Base-by-base conservation (phyloP, 2,329 filamentous ascomycete species). In the Pseudocercospora fuligena region DNA sequence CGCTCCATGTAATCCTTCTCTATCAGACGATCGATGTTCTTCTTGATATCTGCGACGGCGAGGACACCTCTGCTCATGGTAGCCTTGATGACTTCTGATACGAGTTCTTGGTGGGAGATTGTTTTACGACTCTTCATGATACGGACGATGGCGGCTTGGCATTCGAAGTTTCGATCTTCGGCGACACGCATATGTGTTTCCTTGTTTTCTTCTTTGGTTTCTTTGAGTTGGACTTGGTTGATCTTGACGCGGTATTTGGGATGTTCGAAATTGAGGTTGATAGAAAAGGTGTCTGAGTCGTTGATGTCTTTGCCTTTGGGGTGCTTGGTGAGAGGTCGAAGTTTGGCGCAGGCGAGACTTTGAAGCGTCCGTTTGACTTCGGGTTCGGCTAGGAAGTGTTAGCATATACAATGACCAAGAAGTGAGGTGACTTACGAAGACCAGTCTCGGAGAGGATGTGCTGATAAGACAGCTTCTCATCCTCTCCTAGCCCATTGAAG, bases 181-280 rank as follows among this genome's bases (percentile, higher is more conserved):
- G 90, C 90, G 4, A 99, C 92, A 51, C 93, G 88, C 79, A 97
- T 91, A 79, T 98, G 93, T 1, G 94, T 98, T 73, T 91, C 92
- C 80, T 93, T 92, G 81, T 97, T 97, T 81, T 99, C 95, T 76
- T 94, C 91, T 74, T 91, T 92, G 0, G 95, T 98, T 81, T 99
- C 95, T 81, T 95, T 96, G 60, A 97, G 87, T 80, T 99, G 95
- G 73, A 99, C 95, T 80, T 97, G 94, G 81, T 98, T 99, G 83
- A 99, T 97, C 83, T 99, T 99, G 81, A 99, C 90, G 64, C 93
- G 89, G 80, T 92, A 91, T 79, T 95, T 97, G 21, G 89, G 86
- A 76, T 97, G 91, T 2, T 82, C 82, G 80, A 99, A 99, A 16
- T 78, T 78, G 53, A 85, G 80, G 81, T 97, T 97, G 75, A 97